phyloP scores from a whole-genome alignment of 345 rosid species.

The Fremontodendron californicum region DNA sequence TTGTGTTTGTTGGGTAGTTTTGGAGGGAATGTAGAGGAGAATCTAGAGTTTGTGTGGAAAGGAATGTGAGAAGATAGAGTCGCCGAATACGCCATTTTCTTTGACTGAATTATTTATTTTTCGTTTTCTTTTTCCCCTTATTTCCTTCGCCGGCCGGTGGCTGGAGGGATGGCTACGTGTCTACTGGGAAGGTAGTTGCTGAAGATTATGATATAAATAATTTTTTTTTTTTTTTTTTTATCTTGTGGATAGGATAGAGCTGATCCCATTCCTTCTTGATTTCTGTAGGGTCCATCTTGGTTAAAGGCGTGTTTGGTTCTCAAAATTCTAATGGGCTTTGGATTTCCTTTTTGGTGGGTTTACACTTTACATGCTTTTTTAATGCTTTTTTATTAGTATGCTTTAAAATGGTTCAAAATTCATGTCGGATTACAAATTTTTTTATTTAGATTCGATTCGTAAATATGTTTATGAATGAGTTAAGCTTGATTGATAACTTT shows the following conservation, averaged over 20 bases:
- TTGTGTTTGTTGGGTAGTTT: constrained; percentile 20
- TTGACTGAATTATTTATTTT: not conserved
- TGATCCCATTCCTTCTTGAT: not conserved
- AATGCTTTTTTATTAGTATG: too few relatives aligned
- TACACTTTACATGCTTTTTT: too few relatives aligned
- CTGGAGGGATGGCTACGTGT: not conserved
- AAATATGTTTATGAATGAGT: too few relatives aligned
- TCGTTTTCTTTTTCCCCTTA: not conserved
- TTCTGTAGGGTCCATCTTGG: not conserved
- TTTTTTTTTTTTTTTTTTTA: not conserved
- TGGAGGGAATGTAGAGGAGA: constrained; percentile 32
- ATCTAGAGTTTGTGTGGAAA: constrained; percentile 18
- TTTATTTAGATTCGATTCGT: too few relatives aligned
- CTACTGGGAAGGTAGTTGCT: not conserved
- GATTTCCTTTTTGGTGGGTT: too few relatives aligned
- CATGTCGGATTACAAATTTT: too few relatives aligned
- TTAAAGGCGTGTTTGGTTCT: not conserved
- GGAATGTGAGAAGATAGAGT: constrained; percentile 44
- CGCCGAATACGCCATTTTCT: constrained; percentile 58
- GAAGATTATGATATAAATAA: too few relatives aligned
- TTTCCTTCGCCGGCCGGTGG: constrained; percentile 11
- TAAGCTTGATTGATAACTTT: too few relatives aligned
- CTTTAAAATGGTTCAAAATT: too few relatives aligned
- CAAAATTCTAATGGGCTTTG: too few relatives aligned
- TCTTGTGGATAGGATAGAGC: not conserved